Evolutionary conservation across 257 asterid species (phyloP).

Genomic region (Linderniella brevidens): DNA sequence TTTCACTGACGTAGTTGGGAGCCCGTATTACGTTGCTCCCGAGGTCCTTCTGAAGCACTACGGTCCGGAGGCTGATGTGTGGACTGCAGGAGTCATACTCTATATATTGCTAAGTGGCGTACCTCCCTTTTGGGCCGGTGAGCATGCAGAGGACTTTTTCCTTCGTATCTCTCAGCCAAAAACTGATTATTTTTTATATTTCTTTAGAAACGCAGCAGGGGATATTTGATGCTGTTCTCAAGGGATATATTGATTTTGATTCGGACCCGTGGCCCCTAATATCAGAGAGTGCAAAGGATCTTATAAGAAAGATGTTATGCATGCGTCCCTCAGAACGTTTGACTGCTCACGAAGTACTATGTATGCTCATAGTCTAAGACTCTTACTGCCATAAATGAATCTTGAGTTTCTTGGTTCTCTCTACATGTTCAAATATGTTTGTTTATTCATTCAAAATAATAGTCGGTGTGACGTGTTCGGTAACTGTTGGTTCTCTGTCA

Average conservation of each 20-base stretch:
- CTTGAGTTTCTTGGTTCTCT: no score
- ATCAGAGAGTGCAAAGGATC: constrained; percentile 93
- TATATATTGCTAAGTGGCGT: constrained; percentile 90
- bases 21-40: constrained; percentile 97
- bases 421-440: no score
- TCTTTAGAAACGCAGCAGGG: constrained; percentile 69
- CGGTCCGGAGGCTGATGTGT: constrained; percentile 92
- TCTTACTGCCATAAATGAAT: neutral
- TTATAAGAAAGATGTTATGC: constrained; percentile 87
- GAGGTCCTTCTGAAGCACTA: constrained; percentile 88
- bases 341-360: constrained; percentile 60
- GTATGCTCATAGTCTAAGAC: constrained; percentile 24
- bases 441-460: no score
- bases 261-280: constrained; percentile 91
- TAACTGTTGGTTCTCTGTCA: no score
- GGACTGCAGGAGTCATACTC: constrained; percentile 97
- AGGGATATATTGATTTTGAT: constrained; percentile 74
- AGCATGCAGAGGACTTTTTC: neutral
- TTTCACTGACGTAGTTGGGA: constrained; percentile 91
- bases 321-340: constrained; percentile 66
- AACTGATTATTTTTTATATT: neutral
- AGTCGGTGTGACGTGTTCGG: no score
- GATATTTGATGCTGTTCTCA: constrained; percentile 62
- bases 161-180: no score
- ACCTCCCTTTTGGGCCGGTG: constrained; percentile 99